A percentile compares a stretch with the other conserved stretches of the same genome.
Conservation (phyloP, 169 alveolate species). For the Cyclospora cayetanensis region DNA sequence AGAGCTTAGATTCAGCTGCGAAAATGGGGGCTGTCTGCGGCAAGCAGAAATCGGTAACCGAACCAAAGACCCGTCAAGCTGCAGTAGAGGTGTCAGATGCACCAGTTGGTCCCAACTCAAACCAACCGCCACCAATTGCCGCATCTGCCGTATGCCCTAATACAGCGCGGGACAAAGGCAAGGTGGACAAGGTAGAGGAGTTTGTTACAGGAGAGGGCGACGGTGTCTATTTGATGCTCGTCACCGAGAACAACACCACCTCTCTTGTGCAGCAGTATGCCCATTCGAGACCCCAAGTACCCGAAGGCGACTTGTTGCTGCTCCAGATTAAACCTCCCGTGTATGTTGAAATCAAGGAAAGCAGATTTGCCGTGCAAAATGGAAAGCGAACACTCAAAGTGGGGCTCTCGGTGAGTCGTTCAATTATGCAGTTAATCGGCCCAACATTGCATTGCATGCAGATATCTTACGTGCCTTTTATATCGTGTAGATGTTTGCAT, state of each 20-base stretch:
- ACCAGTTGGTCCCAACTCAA: background rate
- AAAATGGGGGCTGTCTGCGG: slow-evolving; percentile 65
- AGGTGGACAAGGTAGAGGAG: slow-evolving; percentile 7
- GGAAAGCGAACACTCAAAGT: slow-evolving; percentile 30
- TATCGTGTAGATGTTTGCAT: background rate
- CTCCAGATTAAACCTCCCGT: slow-evolving; percentile 40
- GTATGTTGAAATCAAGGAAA: slow-evolving; percentile 32
- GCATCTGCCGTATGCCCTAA: slow-evolving; percentile 1
- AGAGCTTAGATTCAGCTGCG: background rate
- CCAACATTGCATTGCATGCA: no score
- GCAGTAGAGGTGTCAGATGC: slow-evolving; percentile 32
- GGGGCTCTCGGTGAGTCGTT: background rate
- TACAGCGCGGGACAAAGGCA: background rate
- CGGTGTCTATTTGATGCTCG: slow-evolving; percentile 45
- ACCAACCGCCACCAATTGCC: background rate
- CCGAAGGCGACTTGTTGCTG: slow-evolving; percentile 22
- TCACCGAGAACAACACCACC: background rate
- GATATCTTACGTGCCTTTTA: background rate
- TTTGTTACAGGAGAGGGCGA: slow-evolving; percentile 59
- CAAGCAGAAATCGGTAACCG: background rate
- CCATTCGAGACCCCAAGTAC: background rate
- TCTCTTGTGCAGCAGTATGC: slow-evolving; percentile 62
- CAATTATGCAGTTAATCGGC: no score
- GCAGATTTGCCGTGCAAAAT: slow-evolving; percentile 45
- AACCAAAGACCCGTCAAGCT: slow-evolving; percentile 36